Evolutionary conservation across 345 rosid species (phyloP).

Genomic region (Sonneratia caseolaris): DNA sequence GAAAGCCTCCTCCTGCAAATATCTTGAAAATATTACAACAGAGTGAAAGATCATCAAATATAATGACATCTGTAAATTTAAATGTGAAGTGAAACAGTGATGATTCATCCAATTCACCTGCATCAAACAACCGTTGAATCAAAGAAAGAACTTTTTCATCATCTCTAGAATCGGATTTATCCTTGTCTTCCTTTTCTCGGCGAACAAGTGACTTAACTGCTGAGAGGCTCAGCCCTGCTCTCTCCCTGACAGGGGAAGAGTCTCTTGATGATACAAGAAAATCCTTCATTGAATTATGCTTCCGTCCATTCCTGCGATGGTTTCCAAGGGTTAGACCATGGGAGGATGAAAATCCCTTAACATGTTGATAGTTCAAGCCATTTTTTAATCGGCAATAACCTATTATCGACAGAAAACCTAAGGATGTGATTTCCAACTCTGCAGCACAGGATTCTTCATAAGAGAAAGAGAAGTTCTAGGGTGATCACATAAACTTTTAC

Average conservation of each 20-base stretch:
- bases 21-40: slow-evolving; percentile 66
- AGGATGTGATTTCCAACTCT: neutral
- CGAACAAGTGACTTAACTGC: slow-evolving; percentile 82
- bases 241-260: slow-evolving; percentile 81
- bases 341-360: neutral
- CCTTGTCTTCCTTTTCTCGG: slow-evolving; percentile 83
- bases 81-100: slow-evolving; percentile 3
- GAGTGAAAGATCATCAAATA: slow-evolving; percentile 44
- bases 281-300: slow-evolving; percentile 68
- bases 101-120: slow-evolving; percentile 41
- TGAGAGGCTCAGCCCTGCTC: slow-evolving; percentile 73
- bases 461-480: neutral
- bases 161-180: slow-evolving; percentile 42
- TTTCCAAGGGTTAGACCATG: neutral
- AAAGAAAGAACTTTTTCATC: slow-evolving; percentile 56
- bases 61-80: slow-evolving; percentile 14
- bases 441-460: neutral
- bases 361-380: neutral
- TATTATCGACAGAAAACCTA: neutral
- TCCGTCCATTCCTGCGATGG: slow-evolving; percentile 57
- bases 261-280: slow-evolving; percentile 50
- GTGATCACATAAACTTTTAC: neutral
- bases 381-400: neutral
- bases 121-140: slow-evolving; percentile 43
- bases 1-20: slow-evolving; percentile 71